Conservation (phyloP, 768 basidiomycete genomes). For the Strobilomyces dryophilus region DNA sequence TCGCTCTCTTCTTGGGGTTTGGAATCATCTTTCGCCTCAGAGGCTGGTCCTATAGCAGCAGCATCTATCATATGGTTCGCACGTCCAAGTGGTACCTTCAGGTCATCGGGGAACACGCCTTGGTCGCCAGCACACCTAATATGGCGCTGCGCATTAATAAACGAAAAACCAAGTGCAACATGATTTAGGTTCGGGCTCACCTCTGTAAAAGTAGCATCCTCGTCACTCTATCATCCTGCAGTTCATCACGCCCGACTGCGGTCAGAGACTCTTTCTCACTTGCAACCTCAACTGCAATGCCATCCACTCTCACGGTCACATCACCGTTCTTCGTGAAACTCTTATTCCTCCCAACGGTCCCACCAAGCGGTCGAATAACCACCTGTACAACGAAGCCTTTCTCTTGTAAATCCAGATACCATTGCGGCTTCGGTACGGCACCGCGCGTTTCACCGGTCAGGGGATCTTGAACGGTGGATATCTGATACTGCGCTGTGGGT, state of each 20-base stretch:
- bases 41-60: conserved; percentile 9
- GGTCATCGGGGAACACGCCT: conserved; percentile 56
- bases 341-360: neutral
- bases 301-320: conserved; percentile 33
- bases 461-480: conserved; percentile 75
- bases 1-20: conserved; percentile 15
- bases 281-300: conserved; percentile 41
- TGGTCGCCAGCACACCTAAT: conserved; percentile 51
- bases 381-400: conserved; percentile 55
- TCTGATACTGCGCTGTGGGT: conserved; percentile 79
- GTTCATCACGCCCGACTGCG: conserved; percentile 66
- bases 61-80: conserved; percentile 57
- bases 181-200: conserved; percentile 33
- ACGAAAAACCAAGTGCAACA: neutral
- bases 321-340: conserved; percentile 3
- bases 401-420: conserved; percentile 67
- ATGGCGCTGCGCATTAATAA: neutral
- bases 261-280: conserved; percentile 77
- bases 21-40: conserved; percentile 13
- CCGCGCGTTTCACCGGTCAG: conserved; percentile 64
- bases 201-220: conserved; percentile 67
- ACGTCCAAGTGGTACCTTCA: conserved; percentile 56
- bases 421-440: conserved; percentile 61
- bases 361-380: conserved; percentile 49
- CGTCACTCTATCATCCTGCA: conserved; percentile 65